phyloP scores from a whole-genome alignment of 371 early-diverging fungal species.

The Parasitella parasitica region DNA sequence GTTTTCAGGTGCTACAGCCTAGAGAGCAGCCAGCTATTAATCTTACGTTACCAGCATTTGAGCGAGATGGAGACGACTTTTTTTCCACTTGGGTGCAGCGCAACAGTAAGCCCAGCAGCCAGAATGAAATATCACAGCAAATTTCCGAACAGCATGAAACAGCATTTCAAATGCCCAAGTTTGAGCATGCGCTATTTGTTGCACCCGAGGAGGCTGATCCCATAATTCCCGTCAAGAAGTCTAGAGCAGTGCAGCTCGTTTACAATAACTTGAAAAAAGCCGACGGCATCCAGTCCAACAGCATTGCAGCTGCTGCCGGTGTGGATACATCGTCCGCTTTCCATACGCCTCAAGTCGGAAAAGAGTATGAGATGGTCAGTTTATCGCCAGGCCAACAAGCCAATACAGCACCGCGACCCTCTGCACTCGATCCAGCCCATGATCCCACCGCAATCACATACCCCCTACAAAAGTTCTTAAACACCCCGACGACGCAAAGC shows the following conservation, averaged over 20 bases:
- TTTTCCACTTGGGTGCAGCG: neutral
- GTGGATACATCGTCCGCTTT: neutral
- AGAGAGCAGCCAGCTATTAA: neutral
- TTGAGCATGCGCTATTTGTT: neutral
- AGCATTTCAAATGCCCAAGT: neutral
- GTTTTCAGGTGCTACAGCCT: neutral
- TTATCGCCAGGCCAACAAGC: neutral
- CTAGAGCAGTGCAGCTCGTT: neutral
- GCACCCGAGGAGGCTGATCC: neutral
- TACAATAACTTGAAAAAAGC: neutral
- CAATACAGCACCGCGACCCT: neutral
- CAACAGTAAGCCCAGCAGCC: neutral
- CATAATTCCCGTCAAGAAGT: neutral
- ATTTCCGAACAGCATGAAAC: neutral
- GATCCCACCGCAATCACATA: constrained; percentile 8
- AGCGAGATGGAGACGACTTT: neutral
- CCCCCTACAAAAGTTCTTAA: constrained; percentile 15
- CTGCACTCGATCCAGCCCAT: neutral
- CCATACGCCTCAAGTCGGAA: neutral
- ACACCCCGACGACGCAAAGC: neutral
- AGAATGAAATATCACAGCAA: neutral
- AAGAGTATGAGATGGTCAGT: neutral
- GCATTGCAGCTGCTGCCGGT: neutral
- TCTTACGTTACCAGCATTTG: neutral
- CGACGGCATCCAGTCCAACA: neutral